Percentiles rank a stretch among this genome's conserved stretches.
Evolutionary conservation across 75 land plant genomes (phyloP).

Genomic region (Picea glauca): DNA sequence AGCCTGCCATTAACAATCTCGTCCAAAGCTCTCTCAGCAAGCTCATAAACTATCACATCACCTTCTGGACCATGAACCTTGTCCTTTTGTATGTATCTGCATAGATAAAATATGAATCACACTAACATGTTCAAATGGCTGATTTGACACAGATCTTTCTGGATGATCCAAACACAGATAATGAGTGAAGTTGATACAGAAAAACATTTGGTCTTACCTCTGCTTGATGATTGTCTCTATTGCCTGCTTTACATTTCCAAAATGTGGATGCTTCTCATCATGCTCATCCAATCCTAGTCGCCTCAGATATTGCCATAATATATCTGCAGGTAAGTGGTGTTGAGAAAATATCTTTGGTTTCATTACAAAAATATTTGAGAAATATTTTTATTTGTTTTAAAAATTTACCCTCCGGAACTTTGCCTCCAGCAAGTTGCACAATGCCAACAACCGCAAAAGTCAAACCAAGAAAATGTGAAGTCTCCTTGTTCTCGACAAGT

Average conservation of each 20-base stretch:
- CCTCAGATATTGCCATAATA: slow-evolving; percentile 74
- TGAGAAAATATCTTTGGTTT: background rate
- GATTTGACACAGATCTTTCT: background rate
- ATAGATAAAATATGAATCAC: background rate
- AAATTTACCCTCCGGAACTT: slow-evolving; percentile 70
- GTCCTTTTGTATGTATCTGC: slow-evolving; percentile 76
- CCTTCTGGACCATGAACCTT: slow-evolving; percentile 74
- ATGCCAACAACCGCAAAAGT: slow-evolving; percentile 69
- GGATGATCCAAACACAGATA: background rate
- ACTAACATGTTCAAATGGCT: background rate
- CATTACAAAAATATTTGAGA: background rate
- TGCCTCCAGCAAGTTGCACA: slow-evolving; percentile 76
- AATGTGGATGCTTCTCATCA: slow-evolving; percentile 63
- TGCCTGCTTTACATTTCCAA: slow-evolving; percentile 71
- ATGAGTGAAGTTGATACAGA: background rate
- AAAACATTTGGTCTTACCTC: slow-evolving; percentile 45
- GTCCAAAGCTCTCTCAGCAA: slow-evolving; percentile 83
- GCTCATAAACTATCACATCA: slow-evolving; percentile 52
- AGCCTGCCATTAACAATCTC: slow-evolving; percentile 33
- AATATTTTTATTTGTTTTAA: background rate
- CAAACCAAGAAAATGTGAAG: slow-evolving; percentile 59
- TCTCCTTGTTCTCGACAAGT: slow-evolving; percentile 57
- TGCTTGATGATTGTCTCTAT: slow-evolving; percentile 73
- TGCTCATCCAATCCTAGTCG: slow-evolving; percentile 63
- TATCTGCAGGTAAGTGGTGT: slow-evolving; percentile 34